Evolutionary conservation across 805 yeast genomes (phyloP).

Genomic region (Wickerhamiella hasegawae): DNA sequence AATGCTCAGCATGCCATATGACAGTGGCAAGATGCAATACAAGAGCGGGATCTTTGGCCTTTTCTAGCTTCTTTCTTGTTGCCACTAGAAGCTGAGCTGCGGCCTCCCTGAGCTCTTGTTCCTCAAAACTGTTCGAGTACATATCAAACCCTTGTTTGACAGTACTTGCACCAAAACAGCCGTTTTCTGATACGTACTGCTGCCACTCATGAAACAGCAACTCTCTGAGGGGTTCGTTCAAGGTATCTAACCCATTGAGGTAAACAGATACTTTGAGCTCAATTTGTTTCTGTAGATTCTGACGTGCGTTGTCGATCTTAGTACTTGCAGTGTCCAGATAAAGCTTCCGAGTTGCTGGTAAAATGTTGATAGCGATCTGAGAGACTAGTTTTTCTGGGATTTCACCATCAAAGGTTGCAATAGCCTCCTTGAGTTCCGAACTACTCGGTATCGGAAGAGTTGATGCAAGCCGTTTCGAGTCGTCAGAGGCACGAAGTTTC

Average conservation of each 20-base stretch:
- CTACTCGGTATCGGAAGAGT: too few relatives aligned
- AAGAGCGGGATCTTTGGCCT: constrained; percentile 14
- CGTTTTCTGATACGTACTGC: constrained; percentile 10
- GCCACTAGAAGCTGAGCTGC: constrained; percentile 5
- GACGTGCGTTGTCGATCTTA: background rate
- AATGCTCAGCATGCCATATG: constrained; percentile 10
- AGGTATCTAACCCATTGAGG: constrained; percentile 11
- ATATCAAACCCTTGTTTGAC: constrained; percentile 1
- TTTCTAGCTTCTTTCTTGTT: constrained; percentile 7
- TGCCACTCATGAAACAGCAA: constrained; percentile 14
- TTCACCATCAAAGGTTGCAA: too few relatives aligned
- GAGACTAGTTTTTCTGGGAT: too few relatives aligned
- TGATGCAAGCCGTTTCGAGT: too few relatives aligned
- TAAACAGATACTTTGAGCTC: constrained; percentile 12
- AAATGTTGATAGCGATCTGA: background rate
- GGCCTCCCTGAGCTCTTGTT: constrained; percentile 1
- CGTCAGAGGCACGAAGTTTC: too few relatives aligned
- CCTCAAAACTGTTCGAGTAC: constrained; percentile 1
- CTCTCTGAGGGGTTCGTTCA: constrained; percentile 4
- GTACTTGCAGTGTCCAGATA: background rate
- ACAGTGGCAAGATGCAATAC: constrained; percentile 17
- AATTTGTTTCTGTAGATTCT: constrained; percentile 1
- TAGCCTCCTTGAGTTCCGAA: too few relatives aligned
- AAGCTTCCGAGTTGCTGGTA: background rate
- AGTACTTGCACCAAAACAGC: background rate